Evolutionary conservation across 2,329 filamentous ascomycete genomes (phyloP).

Genomic region (Trichoderma sp.): DNA sequence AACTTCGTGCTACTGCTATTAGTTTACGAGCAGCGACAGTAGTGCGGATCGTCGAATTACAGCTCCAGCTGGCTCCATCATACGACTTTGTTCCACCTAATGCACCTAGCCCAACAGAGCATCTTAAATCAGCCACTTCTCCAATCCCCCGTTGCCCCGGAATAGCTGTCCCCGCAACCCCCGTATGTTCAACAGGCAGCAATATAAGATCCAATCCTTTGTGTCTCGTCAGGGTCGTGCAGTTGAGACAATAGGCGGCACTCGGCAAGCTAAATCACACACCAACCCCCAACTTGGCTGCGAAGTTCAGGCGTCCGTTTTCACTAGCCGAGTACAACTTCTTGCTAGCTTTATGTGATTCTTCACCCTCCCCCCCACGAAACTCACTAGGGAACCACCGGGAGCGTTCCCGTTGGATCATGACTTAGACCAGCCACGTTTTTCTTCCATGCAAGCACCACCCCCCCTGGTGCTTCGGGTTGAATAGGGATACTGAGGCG

Average conservation of each 20-base stretch:
- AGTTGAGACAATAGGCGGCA: not conserved
- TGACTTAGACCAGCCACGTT: not conserved
- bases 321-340: not conserved
- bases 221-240: not conserved
- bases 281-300: not conserved
- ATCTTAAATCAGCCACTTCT: not conserved
- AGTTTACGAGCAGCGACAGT: not conserved
- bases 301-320: not conserved
- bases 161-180: not conserved
- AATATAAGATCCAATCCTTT: not conserved
- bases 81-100: not conserved
- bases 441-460: constrained; percentile 1
- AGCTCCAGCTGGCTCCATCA: not conserved
- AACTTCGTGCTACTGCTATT: not conserved
- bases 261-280: not conserved
- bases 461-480: not conserved
- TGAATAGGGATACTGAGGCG: not conserved
- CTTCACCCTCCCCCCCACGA: not conserved
- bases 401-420: constrained; percentile 16
- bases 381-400: not conserved
- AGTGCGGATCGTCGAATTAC: not conserved
- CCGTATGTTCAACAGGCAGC: constrained; percentile 2
- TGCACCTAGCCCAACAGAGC: not conserved
- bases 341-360: not conserved
- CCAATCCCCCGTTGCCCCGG: not conserved